Evolutionary conservation across 331 rosid species (phyloP), one percentile per base, ranked within the genome.

Genomic region (Cucumis variabilis): DNA sequence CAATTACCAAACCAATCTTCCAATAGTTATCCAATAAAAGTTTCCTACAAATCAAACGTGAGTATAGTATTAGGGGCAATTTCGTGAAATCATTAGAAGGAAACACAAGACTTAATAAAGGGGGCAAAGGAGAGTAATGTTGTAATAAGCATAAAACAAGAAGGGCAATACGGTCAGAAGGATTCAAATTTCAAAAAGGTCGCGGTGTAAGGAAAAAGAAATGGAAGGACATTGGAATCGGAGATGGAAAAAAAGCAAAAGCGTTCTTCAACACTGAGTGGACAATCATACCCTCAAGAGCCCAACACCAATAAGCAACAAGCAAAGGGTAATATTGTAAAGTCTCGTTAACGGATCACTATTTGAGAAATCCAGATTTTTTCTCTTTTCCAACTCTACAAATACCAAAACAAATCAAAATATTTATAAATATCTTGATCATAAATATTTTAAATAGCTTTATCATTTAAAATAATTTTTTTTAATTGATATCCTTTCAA

Each of bases 211-310:
- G 27, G 4, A 51, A 50, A 51, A 78, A 53, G 66, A 51, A 79
- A 79, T 17, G 9, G 25, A 79, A 51, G 84, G 67, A 14, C 83
- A 25, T 10, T 3, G 83, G 25, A 79, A 79, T 51, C 44, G 83
- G 83, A 20, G 83, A 78, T 8, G 9, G 83, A 74, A 50, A 74
- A 50, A 78, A 51, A 55, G 67, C 84, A 79, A 79, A 79, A 51
- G 84, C 84, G 46, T 51, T 27, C 15, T 77, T 20, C 3, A 60
- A 37, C 79, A 20, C 25, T 25, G 79, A 37, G 53, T 9, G 53
- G 79, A 73, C 79, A 33, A 37, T 37, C 13, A 20, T 73, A 73
- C 79, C 79, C 79, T 37, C 51, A 24, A 1, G 9, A 20, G 15
- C 3, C 25, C 14, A 37, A 5, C 7, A 9, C 27, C 2, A 73